A percentile compares a stretch with the other conserved stretches of the same genome.
These are phyloP conservation scores for Diaporthe citrichinensis DNA, from an alignment of 2,329 filamentous ascomycete species.

Conservation along the genomic window DNA sequence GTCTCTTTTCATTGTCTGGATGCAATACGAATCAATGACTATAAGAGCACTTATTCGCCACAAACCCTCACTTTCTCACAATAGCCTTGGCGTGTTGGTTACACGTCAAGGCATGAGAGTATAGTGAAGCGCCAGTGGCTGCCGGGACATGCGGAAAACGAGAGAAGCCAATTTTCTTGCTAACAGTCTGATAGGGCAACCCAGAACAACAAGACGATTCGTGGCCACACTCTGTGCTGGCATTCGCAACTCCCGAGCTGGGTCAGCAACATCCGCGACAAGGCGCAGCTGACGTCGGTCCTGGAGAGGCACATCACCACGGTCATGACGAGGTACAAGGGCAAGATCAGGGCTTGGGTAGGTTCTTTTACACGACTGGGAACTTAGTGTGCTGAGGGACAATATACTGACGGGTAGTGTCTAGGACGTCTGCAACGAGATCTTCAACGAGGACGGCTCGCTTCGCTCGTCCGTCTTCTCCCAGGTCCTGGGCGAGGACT, in stretches of 20 bases:
- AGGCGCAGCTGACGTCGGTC: slow-evolving; percentile 64
- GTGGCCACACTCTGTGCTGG: slow-evolving; percentile 78
- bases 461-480: slow-evolving; percentile 75
- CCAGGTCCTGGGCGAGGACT: slow-evolving; percentile 77
- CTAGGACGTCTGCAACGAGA: slow-evolving; percentile 76
- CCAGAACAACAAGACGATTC: slow-evolving; percentile 71
- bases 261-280: slow-evolving; percentile 70
- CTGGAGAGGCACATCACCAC: slow-evolving; percentile 73
- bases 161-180: slow-evolving; percentile 60
- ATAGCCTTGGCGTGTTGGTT: neutral
- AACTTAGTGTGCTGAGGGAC: neutral
- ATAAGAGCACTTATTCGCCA: neutral
- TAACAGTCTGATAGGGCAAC: slow-evolving; percentile 56
- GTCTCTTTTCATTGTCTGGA: neutral
- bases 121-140: slow-evolving; percentile 50
- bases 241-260: slow-evolving; percentile 71
- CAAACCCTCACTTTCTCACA: neutral
- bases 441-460: slow-evolving; percentile 72
- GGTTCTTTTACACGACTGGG: slow-evolving; percentile 32
- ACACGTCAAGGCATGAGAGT: no score
- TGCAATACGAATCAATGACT: neutral
- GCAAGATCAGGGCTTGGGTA: slow-evolving; percentile 72
- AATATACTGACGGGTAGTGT: neutral
- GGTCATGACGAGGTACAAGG: slow-evolving; percentile 71
- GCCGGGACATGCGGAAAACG: slow-evolving; percentile 57